Evolutionary conservation across 306 rosid genomes (phyloP).

Genomic region (Corylus heterophylla): DNA sequence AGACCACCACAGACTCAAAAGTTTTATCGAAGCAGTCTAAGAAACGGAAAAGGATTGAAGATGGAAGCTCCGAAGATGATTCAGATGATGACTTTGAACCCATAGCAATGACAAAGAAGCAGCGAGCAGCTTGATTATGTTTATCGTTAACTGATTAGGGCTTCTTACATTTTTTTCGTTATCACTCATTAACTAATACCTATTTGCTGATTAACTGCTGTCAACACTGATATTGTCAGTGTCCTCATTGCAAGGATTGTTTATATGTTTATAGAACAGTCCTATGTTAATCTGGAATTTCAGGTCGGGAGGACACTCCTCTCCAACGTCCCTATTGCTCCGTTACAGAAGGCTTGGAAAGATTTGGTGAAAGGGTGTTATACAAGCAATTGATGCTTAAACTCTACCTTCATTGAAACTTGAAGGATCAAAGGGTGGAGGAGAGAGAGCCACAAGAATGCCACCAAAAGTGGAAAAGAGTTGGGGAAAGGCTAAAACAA

Average conservation of each 20-base stretch:
- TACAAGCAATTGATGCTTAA: too few relatives aligned
- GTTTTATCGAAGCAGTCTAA: conserved; percentile 42
- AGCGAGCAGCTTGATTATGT: conserved; percentile 40
- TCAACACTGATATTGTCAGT: conserved; percentile 4
- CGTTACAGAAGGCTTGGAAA: too few relatives aligned
- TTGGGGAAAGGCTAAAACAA: too few relatives aligned
- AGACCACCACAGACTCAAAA: conserved; percentile 34
- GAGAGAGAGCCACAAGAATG: too few relatives aligned
- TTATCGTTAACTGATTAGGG: background rate
- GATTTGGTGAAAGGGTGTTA: too few relatives aligned
- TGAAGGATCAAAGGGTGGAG: too few relatives aligned
- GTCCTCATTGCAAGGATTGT: conserved; percentile 4
- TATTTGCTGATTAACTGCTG: conserved; percentile 2
- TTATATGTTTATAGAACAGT: background rate
- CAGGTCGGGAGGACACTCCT: background rate
- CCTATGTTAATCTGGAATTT: background rate
- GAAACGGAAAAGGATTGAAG: conserved; percentile 47
- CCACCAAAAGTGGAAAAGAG: too few relatives aligned
- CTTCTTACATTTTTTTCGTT: conserved; percentile 6
- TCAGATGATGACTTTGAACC: conserved; percentile 37
- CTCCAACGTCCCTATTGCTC: background rate
- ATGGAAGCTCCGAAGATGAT: conserved; percentile 47
- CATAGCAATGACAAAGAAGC: conserved; percentile 33
- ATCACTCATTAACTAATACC: background rate
- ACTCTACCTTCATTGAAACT: too few relatives aligned